Percentiles rank a stretch among this genome's conserved stretches.
phyloP scores from a whole-genome alignment of 169 alveolate species.

The Plasmodium reichenowi region DNA sequence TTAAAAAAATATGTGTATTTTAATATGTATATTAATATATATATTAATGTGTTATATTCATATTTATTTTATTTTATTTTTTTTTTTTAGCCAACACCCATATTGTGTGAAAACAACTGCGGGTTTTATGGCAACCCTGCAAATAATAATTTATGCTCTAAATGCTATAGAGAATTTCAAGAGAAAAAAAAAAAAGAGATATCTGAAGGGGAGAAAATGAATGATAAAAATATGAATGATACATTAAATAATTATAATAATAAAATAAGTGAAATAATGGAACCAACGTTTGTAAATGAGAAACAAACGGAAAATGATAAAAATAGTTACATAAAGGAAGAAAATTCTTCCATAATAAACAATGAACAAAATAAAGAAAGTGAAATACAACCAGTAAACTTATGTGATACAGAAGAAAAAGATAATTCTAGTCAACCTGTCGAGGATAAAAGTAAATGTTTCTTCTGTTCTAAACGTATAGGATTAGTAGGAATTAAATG shows the following conservation, averaged over 20 bases:
- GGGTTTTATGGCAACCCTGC: constrained; percentile 95
- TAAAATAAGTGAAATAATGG: constrained; percentile 24
- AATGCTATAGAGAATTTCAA: constrained; percentile 90
- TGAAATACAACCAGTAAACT: background rate
- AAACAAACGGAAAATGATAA: constrained; percentile 22
- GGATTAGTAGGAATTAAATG: constrained; percentile 94
- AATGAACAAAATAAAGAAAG: constrained; percentile 7
- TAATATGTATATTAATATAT: too few relatives aligned
- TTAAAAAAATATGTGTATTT: too few relatives aligned
- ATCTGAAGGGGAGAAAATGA: constrained; percentile 38
- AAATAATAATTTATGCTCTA: constrained; percentile 91
- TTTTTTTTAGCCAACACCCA: constrained; percentile 82
- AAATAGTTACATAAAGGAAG: background rate
- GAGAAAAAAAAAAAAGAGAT: constrained; percentile 79
- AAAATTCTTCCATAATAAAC: background rate
- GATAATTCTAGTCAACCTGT: constrained; percentile 8
- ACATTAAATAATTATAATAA: constrained; percentile 15
- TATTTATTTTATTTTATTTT: background rate
- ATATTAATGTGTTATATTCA: too few relatives aligned
- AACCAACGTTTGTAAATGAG: constrained; percentile 16
- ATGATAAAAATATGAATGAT: constrained; percentile 31
- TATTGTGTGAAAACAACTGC: constrained; percentile 90
- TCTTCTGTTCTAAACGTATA: constrained; percentile 90
- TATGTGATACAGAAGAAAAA: background rate
- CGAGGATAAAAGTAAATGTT: constrained; percentile 87